These are phyloP conservation scores for Macrolepiota fuliginosa DNA, from an alignment of 768 basidiomycete species.

Conservation along the genomic window DNA sequence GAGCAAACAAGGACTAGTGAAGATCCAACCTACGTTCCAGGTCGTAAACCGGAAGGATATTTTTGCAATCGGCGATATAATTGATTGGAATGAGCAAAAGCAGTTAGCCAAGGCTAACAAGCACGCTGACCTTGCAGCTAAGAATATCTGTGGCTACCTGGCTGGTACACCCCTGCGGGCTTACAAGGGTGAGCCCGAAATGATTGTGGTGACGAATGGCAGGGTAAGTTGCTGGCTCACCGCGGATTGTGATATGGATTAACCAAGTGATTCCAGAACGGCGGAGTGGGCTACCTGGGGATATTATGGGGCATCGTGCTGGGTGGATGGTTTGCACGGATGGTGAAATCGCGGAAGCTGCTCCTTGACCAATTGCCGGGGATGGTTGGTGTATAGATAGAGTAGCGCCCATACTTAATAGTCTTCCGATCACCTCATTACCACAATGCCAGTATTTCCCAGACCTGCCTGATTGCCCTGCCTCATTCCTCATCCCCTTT, in stretches of 20 bases:
- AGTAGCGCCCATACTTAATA: not conserved
- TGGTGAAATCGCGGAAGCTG: conserved; percentile 24
- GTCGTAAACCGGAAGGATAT: not conserved
- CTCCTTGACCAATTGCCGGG: not conserved
- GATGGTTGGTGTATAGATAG: not conserved
- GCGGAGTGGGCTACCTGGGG: conserved; percentile 38
- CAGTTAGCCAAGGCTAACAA: conserved; percentile 14
- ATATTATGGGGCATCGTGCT: conserved; percentile 43
- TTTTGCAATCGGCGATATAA: conserved; percentile 19
- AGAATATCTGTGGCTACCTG: conserved; percentile 10
- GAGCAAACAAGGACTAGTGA: not conserved
- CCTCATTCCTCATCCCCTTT: not conserved
- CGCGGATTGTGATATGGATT: not conserved
- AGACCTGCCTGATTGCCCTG: not conserved
- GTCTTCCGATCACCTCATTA: conserved; percentile 2
- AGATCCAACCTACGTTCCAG: not conserved
- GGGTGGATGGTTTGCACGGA: conserved; percentile 38
- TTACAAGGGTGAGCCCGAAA: conserved; percentile 50
- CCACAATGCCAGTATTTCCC: conserved; percentile 9
- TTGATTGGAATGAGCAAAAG: conserved; percentile 19
- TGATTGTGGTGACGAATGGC: conserved; percentile 54
- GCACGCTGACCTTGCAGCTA: conserved; percentile 16
- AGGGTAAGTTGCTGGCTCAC: conserved; percentile 32
- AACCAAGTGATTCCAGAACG: conserved; percentile 22
- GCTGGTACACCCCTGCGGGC: conserved; percentile 19